A percentile compares a stretch with the other conserved stretches of the same genome.
phyloP scores from a whole-genome alignment of 768 basidiomycete genomes.

The Mrakia gelida region DNA sequence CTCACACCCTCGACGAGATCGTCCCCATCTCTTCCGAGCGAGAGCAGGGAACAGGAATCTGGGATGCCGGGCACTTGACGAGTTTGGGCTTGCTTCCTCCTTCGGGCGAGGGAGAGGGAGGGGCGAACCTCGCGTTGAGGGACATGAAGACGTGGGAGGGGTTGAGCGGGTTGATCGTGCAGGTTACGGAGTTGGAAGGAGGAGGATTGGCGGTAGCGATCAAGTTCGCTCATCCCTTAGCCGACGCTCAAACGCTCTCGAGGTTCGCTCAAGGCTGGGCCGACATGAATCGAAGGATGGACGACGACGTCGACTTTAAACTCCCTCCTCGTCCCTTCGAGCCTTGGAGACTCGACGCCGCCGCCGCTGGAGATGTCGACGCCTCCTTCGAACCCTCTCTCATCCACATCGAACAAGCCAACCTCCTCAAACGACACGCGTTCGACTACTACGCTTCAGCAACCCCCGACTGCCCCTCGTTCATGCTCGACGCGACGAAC shows the following conservation, averaged over 20 bases:
- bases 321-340: slow-evolving; percentile 6
- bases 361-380: neutral
- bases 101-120: neutral
- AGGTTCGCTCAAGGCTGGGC: slow-evolving; percentile 30
- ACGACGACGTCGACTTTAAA: neutral
- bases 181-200: slow-evolving; percentile 15
- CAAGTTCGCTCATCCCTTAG: slow-evolving; percentile 9
- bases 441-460: slow-evolving; percentile 29
- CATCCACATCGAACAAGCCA: neutral
- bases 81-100: neutral
- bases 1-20: slow-evolving; percentile 6
- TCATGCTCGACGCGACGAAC: slow-evolving; percentile 9
- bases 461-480: slow-evolving; percentile 19
- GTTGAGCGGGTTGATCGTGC: neutral
- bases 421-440: slow-evolving; percentile 17
- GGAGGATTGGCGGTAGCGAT: slow-evolving; percentile 8
- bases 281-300: neutral
- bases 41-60: neutral
- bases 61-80: neutral
- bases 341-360: slow-evolving; percentile 14
- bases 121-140: neutral
- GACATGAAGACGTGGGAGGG: slow-evolving; percentile 3
- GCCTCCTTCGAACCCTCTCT: neutral
- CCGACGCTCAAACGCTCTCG: slow-evolving; percentile 18
- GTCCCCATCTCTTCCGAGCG: neutral